Conservation (phyloP, 2,329 filamentous ascomycete species). For the Fusarium bactridioides region DNA sequence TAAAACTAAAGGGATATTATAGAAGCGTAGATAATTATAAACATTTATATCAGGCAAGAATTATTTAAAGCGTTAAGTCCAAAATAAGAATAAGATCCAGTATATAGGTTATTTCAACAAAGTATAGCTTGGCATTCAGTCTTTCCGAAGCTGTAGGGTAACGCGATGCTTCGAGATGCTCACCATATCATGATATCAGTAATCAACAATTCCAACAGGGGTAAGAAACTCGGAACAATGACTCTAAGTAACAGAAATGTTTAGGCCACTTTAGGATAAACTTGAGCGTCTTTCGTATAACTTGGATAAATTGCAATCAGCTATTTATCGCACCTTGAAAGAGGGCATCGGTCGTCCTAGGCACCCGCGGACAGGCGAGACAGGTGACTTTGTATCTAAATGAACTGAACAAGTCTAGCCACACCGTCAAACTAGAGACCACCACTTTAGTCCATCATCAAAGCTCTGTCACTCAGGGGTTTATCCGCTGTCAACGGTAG, state of each 20-base stretch:
- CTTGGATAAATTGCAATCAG: background rate
- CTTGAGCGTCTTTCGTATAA: no score
- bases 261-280: background rate
- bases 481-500: constrained; percentile 17
- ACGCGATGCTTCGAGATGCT: no score
- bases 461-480: background rate
- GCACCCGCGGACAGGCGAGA: background rate
- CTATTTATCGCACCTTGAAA: background rate
- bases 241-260: background rate
- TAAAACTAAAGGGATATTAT: no score
- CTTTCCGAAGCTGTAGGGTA: no score
- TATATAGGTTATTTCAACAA: no score
- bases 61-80: no score
- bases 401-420: background rate
- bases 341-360: background rate
- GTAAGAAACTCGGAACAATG: background rate
- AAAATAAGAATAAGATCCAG: no score
- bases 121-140: no score
- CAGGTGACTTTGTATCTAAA: background rate
- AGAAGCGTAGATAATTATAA: no score
- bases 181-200: no score
- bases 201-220: no score
- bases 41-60: no score
- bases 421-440: background rate
- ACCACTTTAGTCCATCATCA: background rate